Evolutionary conservation across 169 alveolate genomes (phyloP).

Genomic region (Cryptosporidium ryanae): DNA sequence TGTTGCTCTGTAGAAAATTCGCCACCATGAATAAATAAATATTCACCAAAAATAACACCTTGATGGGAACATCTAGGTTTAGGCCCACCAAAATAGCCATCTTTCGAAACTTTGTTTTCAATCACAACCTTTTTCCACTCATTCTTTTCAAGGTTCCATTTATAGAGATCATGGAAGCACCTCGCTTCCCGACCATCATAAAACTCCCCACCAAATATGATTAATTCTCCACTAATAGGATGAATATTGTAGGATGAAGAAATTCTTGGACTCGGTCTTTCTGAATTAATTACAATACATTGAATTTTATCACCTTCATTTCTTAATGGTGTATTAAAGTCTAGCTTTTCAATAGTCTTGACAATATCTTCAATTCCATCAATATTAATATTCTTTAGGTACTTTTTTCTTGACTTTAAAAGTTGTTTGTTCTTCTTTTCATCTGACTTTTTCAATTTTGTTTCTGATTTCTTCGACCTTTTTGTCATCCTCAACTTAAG

Average conservation of each 20-base stretch:
- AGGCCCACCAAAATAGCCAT: slow-evolving; percentile 78
- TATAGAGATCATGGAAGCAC: slow-evolving; percentile 85
- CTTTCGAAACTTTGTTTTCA: slow-evolving; percentile 28
- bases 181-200: slow-evolving; percentile 86
- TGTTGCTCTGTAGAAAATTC: slow-evolving; percentile 88
- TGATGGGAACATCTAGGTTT: slow-evolving; percentile 92
- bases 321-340: not conserved
- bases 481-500: slow-evolving; percentile 1
- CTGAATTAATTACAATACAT: slow-evolving; percentile 46
- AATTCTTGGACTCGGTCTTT: slow-evolving; percentile 69
- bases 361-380: slow-evolving; percentile 55
- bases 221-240: slow-evolving; percentile 77
- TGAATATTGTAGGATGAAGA: slow-evolving; percentile 66
- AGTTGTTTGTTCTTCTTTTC: slow-evolving; percentile 52
- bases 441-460: not conserved
- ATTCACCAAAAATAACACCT: slow-evolving; percentile 84
- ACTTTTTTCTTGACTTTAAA: slow-evolving; percentile 12
- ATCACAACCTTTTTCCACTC: slow-evolving; percentile 86
- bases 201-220: slow-evolving; percentile 91
- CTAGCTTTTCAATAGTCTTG: slow-evolving; percentile 28
- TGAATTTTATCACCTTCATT: slow-evolving; percentile 17
- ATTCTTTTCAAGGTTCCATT: slow-evolving; percentile 84
- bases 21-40: slow-evolving; percentile 90
- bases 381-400: slow-evolving; percentile 38
- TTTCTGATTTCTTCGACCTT: slow-evolving; percentile 31